phyloP scores from a whole-genome alignment of 2,329 filamentous ascomycete genomes.

The Monosporascus cannonballus region DNA sequence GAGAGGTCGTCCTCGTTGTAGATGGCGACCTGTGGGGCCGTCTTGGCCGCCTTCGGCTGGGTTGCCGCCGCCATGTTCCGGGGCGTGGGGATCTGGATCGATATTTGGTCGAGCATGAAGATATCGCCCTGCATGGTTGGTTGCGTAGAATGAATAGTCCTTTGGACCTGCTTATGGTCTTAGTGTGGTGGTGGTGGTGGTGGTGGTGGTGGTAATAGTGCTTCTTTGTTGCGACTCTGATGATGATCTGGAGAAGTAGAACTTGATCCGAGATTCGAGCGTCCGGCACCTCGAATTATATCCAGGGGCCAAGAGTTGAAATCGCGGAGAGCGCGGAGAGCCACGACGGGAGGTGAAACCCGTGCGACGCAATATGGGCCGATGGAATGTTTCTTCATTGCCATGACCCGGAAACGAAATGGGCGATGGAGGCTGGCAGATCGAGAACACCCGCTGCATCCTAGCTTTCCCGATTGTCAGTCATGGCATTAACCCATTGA shows the following conservation, averaged over 20 bases:
- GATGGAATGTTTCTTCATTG: background rate
- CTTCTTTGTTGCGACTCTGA: background rate
- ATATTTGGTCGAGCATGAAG: background rate
- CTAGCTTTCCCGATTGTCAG: background rate
- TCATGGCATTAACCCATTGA: background rate
- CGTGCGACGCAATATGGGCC: background rate
- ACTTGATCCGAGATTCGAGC: background rate
- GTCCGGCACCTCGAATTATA: background rate
- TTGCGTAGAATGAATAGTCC: background rate
- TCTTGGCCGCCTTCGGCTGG: background rate
- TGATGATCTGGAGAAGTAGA: background rate
- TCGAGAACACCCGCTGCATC: background rate
- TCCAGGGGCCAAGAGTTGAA: background rate
- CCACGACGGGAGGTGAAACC: background rate
- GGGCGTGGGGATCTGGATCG: background rate
- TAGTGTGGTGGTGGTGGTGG: background rate
- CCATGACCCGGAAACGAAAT: background rate
- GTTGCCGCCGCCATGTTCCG: background rate
- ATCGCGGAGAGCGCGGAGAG: background rate
- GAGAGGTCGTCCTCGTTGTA: slow-evolving; percentile 12
- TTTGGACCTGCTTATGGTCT: background rate
- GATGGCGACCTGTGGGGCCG: slow-evolving; percentile 4
- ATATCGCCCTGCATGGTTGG: background rate
- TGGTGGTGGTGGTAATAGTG: background rate
- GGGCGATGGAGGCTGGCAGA: too few species aligned